Evolutionary conservation across 345 rosid species (phyloP).

Genomic region (Lepidium aucheri): DNA sequence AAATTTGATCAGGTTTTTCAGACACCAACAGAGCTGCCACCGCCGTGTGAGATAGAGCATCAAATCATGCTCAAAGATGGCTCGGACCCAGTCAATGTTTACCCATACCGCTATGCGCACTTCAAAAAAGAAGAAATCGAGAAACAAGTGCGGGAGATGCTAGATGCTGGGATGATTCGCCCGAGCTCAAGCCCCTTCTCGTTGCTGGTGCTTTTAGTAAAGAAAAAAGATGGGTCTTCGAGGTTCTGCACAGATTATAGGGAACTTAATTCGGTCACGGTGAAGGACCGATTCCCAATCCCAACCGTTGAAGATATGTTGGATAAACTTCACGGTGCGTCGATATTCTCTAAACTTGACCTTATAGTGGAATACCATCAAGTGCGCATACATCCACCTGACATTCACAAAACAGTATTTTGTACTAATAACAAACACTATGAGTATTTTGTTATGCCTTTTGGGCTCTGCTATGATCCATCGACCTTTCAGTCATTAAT

Average conservation of each 20-base stretch:
- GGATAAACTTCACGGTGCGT: no score
- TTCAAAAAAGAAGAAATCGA: not conserved
- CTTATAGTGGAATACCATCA: not conserved
- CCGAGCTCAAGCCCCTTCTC: not conserved
- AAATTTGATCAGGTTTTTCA: not conserved
- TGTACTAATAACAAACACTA: not conserved
- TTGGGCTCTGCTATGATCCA: no score
- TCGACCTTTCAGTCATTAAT: not conserved
- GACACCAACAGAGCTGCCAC: not conserved
- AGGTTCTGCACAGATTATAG: not conserved
- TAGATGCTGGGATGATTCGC: not conserved
- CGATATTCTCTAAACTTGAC: no score
- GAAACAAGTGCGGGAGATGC: not conserved
- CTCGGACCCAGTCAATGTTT: not conserved
- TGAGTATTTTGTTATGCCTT: not conserved
- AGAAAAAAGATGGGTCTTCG: not conserved
- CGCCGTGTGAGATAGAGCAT: not conserved
- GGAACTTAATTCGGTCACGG: not conserved
- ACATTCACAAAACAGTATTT: not conserved
- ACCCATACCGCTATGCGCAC: no score
- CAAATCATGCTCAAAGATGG: not conserved
- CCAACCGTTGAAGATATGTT: no score
- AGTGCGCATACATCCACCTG: not conserved
- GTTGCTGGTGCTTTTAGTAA: not conserved
- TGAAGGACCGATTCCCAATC: no score